Evolutionary conservation across 1,284 basidiomycete genomes (phyloP), one percentile per base, ranked within the genome.

Genomic region (Apiotrichum sp.): DNA sequence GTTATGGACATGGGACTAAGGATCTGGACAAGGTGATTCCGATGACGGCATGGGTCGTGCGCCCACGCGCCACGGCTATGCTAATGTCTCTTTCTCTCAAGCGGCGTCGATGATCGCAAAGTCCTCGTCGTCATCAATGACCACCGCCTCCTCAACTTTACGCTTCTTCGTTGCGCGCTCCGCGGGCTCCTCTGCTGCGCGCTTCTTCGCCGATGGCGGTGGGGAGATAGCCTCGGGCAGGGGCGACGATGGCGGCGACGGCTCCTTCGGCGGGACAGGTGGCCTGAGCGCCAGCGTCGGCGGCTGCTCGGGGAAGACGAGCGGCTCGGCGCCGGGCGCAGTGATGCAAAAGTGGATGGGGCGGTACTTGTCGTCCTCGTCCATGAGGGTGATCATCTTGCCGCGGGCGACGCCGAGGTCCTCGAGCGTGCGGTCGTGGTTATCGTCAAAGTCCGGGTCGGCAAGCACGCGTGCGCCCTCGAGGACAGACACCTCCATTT

Each of bases 381-480:
- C 75, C 46, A 86, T 86, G 32, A 98, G 85, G 1, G 85, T 86
- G 63, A 98, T 69, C 74, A 93, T 91, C 74, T 86, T 90, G 11
- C 75, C 75, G 5, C 74, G 60, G 11, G 55, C 65, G 10, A 77
- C 53, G 4, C 67, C 72, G 31, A 77, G 57, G 13, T 74, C 70
- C 16, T 59, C 72, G 47, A 77, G 58, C 16, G 73, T 72, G 55
- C 68, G 69, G 13, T 47, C 62, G 46, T 66, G 62, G 52, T 76
- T 74, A 55, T 75, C 73, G 14, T 73, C 69, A 48, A 70, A 72
- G 56, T 77, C 75, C 5, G 71, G 71, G 60, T 75, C 73, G 3
- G 71, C 69, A 32, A 77, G 57, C 29, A 75, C 53, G 45, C 74
- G 81, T 62, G 86, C 85, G 46, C 88, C 91, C 72, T 97, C 90